Evolutionary conservation across 345 rosid genomes (phyloP).

Genomic region (Moricandia arvensis): DNA sequence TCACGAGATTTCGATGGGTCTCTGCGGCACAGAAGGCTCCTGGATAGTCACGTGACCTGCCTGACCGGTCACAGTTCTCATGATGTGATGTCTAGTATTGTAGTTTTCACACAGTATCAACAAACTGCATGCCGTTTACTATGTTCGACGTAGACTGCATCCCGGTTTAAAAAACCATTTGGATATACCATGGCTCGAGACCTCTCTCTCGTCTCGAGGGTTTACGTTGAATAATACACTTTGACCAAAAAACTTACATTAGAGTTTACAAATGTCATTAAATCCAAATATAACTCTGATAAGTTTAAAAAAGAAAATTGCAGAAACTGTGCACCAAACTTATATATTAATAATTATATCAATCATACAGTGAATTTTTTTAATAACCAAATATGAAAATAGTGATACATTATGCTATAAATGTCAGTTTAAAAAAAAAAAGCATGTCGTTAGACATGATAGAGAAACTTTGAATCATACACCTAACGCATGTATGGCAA

Average conservation of each 20-base stretch:
- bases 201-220: not conserved
- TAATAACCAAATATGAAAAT: not conserved
- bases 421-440: not conserved
- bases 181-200: no score
- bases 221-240: not conserved
- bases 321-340: not conserved
- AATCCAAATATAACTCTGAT: not conserved
- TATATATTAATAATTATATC: not conserved
- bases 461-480: conserved; percentile 16
- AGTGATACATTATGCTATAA: not conserved
- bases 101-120: not conserved
- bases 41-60: conserved; percentile 34
- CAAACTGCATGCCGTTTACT: not conserved
- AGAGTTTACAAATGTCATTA: not conserved
- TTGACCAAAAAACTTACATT: not conserved
- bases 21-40: conserved; percentile 20
- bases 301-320: not conserved
- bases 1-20: conserved; percentile 37
- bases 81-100: conserved; percentile 27
- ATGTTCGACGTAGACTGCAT: not conserved
- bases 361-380: not conserved
- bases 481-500: conserved; percentile 30
- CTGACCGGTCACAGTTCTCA: conserved; percentile 31
- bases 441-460: not conserved
- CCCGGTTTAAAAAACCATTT: not conserved